Evolutionary conservation across 1,139 yeast genomes (phyloP), one percentile per base, ranked within the genome.

Genomic region (Candida freyschussii): DNA sequence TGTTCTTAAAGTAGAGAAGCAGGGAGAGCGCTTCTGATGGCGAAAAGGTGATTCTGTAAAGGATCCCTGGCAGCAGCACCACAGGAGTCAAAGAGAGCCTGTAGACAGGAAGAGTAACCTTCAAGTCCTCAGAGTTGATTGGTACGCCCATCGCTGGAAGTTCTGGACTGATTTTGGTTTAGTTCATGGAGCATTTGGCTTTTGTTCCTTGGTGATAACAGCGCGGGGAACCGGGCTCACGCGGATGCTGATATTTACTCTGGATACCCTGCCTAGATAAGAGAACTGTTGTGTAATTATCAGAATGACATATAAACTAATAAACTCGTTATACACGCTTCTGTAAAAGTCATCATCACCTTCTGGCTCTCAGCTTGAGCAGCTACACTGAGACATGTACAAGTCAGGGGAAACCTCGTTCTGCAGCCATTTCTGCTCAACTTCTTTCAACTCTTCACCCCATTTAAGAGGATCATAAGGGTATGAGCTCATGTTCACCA

Each of bases 361-460:
- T n/a, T n/a, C n/a, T n/a, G n/a, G n/a, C n/a, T n/a, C n/a, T 59
- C 56, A 76, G 57, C 81, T 75, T 4, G 83, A 72, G 46, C 87
- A 78, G 33, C 80, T 70, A 47, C 83, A 77, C 48, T 76, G 82
- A 33, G 67, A 58, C 85, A 79, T 78, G 13, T 72, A 59, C 37
- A 59, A 62, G 6, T 62, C 65, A 4, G 65, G 69, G 11, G 69
- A 70, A 12, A 57, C 60, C 23, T 52, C 57, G 27, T 70, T 71
- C 5, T 67, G 62, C 20, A 69, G 38, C 89, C 91, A 81, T 36
- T 58, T 62, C 11, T 55, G 40, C 39, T 77, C 84, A 7, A 74
- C 40, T 0, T 78, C 82, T 43, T 76, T 69, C 30, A 75, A 53
- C 2, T 72, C 75, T 16, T 60, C 63, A 1, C 87, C 86, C 93